Evolutionary conservation across 768 basidiomycete species (phyloP), one percentile per base, ranked within the genome.

Genomic region (Psilocybe tampanensis): DNA sequence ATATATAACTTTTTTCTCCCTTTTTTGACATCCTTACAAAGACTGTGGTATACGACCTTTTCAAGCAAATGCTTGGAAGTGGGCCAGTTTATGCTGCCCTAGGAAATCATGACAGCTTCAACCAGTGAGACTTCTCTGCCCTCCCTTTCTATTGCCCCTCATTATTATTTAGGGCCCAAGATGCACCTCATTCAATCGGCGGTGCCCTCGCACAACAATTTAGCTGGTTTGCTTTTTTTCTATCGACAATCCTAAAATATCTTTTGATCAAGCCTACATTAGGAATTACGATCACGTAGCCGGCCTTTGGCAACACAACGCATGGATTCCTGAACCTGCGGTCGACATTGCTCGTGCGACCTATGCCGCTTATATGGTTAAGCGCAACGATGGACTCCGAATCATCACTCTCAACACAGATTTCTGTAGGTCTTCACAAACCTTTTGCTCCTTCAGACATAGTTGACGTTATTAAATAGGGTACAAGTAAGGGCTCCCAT

Each of bases 211-310:
- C 80, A 1, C 62, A 79, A 4, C 86, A 90, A 67, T 90, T 85
- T 66, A 83, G 81, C 71, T 90, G 88, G 86, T 86, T 63, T 19
- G 74, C 59, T 8, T 36, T 47, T n/a, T 43, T 23, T 13, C 5
- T 23, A 9, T 19, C 18, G n/a, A 13, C 39, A 8, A 2, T 29
- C 9, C 29, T 43, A 17, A 9, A 23, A 18, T 22, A 6, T n/a
- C n/a, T n/a, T n/a, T 15, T 47, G 29, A 44, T 24, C n/a, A 15
- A 33, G 18, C 32, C 5, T 29, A 29, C 29, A 15, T 23, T 41
- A 89, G 89, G 90, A 83, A 92, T 63, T 92, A 92, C 62, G 83
- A 90, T 56, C 89, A 91, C 61, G 75, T 92, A 49, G 80, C 90
- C 19, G 64, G 73, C 0, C 80, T 92, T 2, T 92, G 90, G 90